phyloP scores from a whole-genome alignment of 441 rosid genomes.

The Pelargonium cotyledonis region DNA sequence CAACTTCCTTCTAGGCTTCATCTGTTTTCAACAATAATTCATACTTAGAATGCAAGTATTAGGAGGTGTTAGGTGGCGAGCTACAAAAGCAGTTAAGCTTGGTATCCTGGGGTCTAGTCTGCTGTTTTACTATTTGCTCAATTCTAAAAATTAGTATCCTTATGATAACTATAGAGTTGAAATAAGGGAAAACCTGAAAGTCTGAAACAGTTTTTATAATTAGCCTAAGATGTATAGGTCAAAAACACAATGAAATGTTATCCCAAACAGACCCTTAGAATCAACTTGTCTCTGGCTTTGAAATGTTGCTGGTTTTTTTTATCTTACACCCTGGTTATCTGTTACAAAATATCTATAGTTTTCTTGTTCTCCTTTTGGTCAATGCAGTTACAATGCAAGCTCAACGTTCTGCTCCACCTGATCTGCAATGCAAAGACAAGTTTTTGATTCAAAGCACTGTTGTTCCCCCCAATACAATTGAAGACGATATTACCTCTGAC shows the following conservation, averaged over 20 bases:
- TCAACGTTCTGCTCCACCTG: constrained; percentile 37
- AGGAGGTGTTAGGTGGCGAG: too few species aligned
- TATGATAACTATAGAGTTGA: background rate
- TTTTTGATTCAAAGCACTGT: constrained; percentile 41
- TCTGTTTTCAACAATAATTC: background rate
- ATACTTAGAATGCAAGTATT: too few species aligned
- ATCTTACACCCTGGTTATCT: background rate
- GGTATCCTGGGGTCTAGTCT: background rate
- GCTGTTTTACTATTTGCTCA: background rate
- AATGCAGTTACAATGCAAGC: constrained; percentile 48
- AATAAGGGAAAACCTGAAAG: background rate
- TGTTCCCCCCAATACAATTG: constrained; percentile 34
- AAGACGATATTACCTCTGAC: constrained; percentile 36
- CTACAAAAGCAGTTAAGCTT: too few species aligned
- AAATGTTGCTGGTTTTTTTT: background rate
- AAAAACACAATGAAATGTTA: too few species aligned
- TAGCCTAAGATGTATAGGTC: too few species aligned
- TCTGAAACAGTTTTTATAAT: too few species aligned
- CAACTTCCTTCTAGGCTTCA: background rate
- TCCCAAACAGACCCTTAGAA: background rate
- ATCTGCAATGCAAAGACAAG: constrained; percentile 53
- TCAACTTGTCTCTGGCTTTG: background rate
- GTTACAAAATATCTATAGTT: background rate
- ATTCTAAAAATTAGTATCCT: background rate
- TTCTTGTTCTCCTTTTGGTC: constrained; percentile 2